A percentile compares a stretch with the other conserved stretches of the same genome.
Evolutionary conservation across 2,329 filamentous ascomycete genomes (phyloP).

Genomic region (Penicillium sp.): DNA sequence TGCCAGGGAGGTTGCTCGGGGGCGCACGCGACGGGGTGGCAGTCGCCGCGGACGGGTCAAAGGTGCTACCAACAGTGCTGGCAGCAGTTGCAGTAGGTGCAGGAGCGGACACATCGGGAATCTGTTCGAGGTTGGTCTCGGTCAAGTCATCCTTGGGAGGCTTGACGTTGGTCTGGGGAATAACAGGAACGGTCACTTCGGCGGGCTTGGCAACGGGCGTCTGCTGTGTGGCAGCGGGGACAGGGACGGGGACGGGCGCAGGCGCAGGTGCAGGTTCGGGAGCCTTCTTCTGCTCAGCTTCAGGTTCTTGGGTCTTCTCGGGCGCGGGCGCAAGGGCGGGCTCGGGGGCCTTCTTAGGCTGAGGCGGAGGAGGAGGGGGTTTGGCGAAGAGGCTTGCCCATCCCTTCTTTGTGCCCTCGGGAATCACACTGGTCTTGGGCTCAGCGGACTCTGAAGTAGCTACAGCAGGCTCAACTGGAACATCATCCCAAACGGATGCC

Average conservation of each 20-base stretch:
- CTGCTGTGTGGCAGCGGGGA: slow-evolving; percentile 36
- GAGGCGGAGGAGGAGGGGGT: slow-evolving; percentile 52
- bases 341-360: slow-evolving; percentile 52
- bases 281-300: slow-evolving; percentile 41
- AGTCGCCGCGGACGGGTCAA: slow-evolving; percentile 66
- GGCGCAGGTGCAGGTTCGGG: slow-evolving; percentile 47
- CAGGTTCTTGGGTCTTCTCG: slow-evolving; percentile 34
- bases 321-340: slow-evolving; percentile 19
- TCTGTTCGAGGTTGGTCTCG: slow-evolving; percentile 86
- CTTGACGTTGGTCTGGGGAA: slow-evolving; percentile 53
- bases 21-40: slow-evolving; percentile 58
- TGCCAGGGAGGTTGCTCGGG: slow-evolving; percentile 75
- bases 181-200: slow-evolving; percentile 37
- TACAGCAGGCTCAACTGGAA: slow-evolving; percentile 28
- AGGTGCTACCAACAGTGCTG: slow-evolving; percentile 85
- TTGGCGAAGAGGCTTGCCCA: slow-evolving; percentile 79
- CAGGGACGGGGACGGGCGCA: slow-evolving; percentile 45
- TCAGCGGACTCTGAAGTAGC: slow-evolving; percentile 28
- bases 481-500: slow-evolving; percentile 21
- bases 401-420: slow-evolving; percentile 47
- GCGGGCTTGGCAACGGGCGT: slow-evolving; percentile 41
- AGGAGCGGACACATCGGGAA: slow-evolving; percentile 78
- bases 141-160: slow-evolving; percentile 83
- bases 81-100: slow-evolving; percentile 79
- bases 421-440: slow-evolving; percentile 38